Base-by-base conservation (phyloP, 495 filamentous ascomycete genomes). In the Collariella sp. region DNA sequence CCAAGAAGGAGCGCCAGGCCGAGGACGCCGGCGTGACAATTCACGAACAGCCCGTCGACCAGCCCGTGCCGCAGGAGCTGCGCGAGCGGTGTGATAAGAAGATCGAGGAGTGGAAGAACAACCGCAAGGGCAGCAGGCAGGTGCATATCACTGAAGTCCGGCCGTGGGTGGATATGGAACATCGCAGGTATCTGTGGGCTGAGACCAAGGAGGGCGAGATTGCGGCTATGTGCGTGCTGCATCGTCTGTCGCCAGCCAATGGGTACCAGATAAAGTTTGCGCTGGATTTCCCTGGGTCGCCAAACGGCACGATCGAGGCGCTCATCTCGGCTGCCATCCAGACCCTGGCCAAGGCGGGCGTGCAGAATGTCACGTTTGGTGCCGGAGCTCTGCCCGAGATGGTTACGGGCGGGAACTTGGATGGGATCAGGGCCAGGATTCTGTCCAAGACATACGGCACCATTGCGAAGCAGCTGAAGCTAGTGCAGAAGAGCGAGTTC, bases 261-360 rank as follows among this genome's bases (percentile, higher is more conserved):
- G 88, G 88, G 51, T 89, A 86, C 76, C 88, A 95, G 71, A 83
- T 93, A 69, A 93, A 95, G 71, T 91, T 88, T 70, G 83, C 83
- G 39, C 79, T 93, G 53, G 88, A 91, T 65, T 93, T 95, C 75
- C 88, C 88, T 15, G 79, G 79, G 16, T 76, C 87, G 3, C 86
- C 88, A 3, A 84, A 76, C 52, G 89, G 88, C 51, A 83, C 83
- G 33, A 95, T 93, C 57, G 89, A 95, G 69, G 73, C 78, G 3
- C 79, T 89, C 45, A 86, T 90, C 60, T 83, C 85, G 18, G 80
- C 84, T 61, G 82, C 87, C n/a, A 82, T 95, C 63, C 81, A 84
- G 61, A 73, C 76, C 26, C 79, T 87, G 24, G 79, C 81, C 34
- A 75, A 79, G 33, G 63, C 72, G 0, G 87, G 87, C 34, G 74